Evolutionary conservation across 345 rosid species (phyloP), one percentile per base, ranked within the genome.

Genomic region (Syzygium oleosum): DNA sequence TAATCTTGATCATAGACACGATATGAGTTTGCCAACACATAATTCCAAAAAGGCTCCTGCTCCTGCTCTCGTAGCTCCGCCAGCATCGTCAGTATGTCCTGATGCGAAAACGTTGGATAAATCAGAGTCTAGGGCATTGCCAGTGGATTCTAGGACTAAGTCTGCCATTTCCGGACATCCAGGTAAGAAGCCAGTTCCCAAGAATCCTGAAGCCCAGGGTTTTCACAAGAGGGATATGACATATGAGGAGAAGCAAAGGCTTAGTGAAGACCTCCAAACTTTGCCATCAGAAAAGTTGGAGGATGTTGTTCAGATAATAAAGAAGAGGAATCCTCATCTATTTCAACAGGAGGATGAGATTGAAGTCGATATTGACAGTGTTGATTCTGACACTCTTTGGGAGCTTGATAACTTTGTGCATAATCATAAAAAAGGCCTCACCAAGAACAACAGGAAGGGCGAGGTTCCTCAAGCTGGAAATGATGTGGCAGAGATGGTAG

Each of bases 381-480:
- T 98, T 88, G 99, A 96, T 90, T 91, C 90, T 25, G 92, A 94
- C 87, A 98, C 98, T 19, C 96, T 96, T 87, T 98, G 98, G 99
- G 98, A 98, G 89, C 98, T 98, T 85, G 91, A 93, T 90, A 91
- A 92, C 77, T 93, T 92, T 85, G 94, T 96, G 49, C 91, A 89
- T 17, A 87, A 92, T 61, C 92, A 94, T 87, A 92, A 90, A 86
- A 94, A 88, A 59, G 89, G 90, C 90, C 85, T 88, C 58, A 90
- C 87, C 92, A 93, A 92, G 92, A 88, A 78, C 91, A 90, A 89
- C 85, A 89, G 89, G 85, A 92, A 92, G 46, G 91, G 89, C 79
- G 94, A 90, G 90, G 53, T 89, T 58, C 86, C 91, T 54, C 86
- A 91, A 91, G 91, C 90, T 61, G 90, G 77, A 61, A 93, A 92